Percentiles rank a stretch among this genome's conserved stretches.
phyloP scores from a whole-genome alignment of 2,329 filamentous ascomycete species.

The Claviceps pusilla region DNA sequence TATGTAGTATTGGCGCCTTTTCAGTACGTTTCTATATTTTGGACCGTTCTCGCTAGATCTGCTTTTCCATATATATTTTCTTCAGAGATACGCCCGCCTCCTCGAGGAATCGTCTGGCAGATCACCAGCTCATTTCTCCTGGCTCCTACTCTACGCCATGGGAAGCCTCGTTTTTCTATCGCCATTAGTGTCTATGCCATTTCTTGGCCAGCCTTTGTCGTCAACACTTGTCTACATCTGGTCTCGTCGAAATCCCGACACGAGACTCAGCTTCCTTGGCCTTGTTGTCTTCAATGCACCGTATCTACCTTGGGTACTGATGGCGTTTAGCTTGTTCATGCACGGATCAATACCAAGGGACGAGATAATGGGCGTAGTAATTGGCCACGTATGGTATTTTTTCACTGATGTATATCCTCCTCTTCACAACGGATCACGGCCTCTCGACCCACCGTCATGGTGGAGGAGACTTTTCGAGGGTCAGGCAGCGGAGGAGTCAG shows the following conservation, averaged over 20 bases:
- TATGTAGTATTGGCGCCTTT: conserved; percentile 79
- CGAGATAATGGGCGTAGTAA: conserved; percentile 86
- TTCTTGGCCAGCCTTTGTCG: conserved; percentile 83
- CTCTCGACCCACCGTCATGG: conserved; percentile 77
- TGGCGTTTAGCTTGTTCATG: conserved; percentile 82
- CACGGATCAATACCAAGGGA: conserved; percentile 85
- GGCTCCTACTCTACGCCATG: conserved; percentile 78
- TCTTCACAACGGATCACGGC: conserved; percentile 68
- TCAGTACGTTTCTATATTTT: conserved; percentile 95
- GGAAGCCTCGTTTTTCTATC: conserved; percentile 66
- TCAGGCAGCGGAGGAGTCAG: conserved; percentile 31
- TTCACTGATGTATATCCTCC: conserved; percentile 94
- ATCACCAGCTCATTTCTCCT: conserved; percentile 85
- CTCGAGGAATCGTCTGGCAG: conserved; percentile 89
- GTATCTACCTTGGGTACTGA: conserved; percentile 89
- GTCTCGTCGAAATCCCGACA: conserved; percentile 88
- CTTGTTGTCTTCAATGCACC: conserved; percentile 84
- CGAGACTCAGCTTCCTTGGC: conserved; percentile 74
- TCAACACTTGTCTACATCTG: conserved; percentile 96
- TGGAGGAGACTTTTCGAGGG: conserved; percentile 75
- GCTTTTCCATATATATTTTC: conserved; percentile 95
- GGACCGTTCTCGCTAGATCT: conserved; percentile 87
- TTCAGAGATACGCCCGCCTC: conserved; percentile 87
- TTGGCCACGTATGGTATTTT: conserved; percentile 96
- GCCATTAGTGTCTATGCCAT: conserved; percentile 78